Base-by-base conservation (phyloP, 768 basidiomycete species). In the Lactarius trivialis region DNA sequence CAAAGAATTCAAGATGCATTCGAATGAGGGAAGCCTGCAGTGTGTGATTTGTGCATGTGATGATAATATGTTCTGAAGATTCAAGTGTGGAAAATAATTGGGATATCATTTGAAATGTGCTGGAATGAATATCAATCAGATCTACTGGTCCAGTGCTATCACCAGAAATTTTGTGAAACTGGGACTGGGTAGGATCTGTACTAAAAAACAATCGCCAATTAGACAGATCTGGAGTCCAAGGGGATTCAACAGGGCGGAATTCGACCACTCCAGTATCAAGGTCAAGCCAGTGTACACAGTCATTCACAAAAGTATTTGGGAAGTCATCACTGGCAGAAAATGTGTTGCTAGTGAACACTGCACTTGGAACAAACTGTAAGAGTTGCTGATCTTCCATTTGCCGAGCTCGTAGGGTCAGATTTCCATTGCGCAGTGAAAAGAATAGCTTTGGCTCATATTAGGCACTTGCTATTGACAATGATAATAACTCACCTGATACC, bases 1-100 rank as follows among this genome's bases (percentile, higher is more conserved):
- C 32, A 33, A 73, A 74, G 61, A 82, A 82, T 0, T 71, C 71
- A 8, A 82, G 68, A 2, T 70, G 68, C 58, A 76, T 76, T 33
- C 79, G 76, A 28, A 75, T 77, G 11, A 82, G 66, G 36, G 49
- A 48, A 24, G 60, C 41, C 19, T 45, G n/a, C n/a, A 37, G 21
- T 12, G 0, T 49, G 0, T 24, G 14, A 4, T n/a, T 21, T 3
- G 48, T 17, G 28, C 2, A 9, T 4, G 33, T 58, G 14, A 58
- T 58, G 3, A 48, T 33, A n/a, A 48, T n/a, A 21, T 58, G 14
- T 2, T 50, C 33, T 12, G 17, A 7, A 4, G 26, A 33, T 49
- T 58, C 57, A 17, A 58, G 57, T 54, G 33, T 0, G 12, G 33
- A 54, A 34, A 54, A 11, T 14, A 15, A 7, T 33, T 12, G 33